phyloP scores from a whole-genome alignment of 2,329 filamentous ascomycete genomes.

The Chaetomium globosum region DNA sequence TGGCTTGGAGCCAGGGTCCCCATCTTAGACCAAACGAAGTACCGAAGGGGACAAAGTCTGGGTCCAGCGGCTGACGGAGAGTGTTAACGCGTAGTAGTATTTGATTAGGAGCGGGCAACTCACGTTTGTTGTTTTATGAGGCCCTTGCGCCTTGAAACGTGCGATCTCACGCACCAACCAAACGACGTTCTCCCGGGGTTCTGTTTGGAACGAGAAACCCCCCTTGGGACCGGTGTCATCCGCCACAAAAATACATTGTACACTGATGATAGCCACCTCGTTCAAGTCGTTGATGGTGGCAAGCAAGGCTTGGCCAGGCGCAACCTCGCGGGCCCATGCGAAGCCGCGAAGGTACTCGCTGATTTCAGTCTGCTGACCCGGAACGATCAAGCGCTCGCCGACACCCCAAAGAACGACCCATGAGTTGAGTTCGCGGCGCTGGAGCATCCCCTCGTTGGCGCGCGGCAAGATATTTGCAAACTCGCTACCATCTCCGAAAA shows the following conservation, averaged over 20 bases:
- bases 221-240: constrained; percentile 38
- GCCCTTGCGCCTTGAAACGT: constrained; percentile 53
- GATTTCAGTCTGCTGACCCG: constrained; percentile 46
- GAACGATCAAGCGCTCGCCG: constrained; percentile 55
- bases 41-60: constrained; percentile 52
- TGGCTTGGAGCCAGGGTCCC: constrained; percentile 54
- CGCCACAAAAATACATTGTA: constrained; percentile 45
- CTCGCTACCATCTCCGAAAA: constrained; percentile 53
- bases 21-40: constrained; percentile 57
- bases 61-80: constrained; percentile 42
- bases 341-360: constrained; percentile 55
- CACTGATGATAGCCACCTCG: constrained; percentile 55
- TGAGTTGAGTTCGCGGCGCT: constrained; percentile 42
- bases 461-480: constrained; percentile 32
- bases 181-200: constrained; percentile 33
- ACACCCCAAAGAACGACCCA: constrained; percentile 62
- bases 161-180: constrained; percentile 57
- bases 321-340: constrained; percentile 54
- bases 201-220: constrained; percentile 25
- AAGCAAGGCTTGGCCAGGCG: constrained; percentile 49
- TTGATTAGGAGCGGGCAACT: constrained; percentile 27
- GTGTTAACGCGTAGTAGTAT: constrained; percentile 14
- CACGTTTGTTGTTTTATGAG: constrained; percentile 46
- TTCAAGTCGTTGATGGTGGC: constrained; percentile 56
- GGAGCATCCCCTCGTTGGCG: constrained; percentile 37